Evolutionary conservation across 1,284 basidiomycete species (phyloP).

Genomic region (Exsudoporus floridanus): DNA sequence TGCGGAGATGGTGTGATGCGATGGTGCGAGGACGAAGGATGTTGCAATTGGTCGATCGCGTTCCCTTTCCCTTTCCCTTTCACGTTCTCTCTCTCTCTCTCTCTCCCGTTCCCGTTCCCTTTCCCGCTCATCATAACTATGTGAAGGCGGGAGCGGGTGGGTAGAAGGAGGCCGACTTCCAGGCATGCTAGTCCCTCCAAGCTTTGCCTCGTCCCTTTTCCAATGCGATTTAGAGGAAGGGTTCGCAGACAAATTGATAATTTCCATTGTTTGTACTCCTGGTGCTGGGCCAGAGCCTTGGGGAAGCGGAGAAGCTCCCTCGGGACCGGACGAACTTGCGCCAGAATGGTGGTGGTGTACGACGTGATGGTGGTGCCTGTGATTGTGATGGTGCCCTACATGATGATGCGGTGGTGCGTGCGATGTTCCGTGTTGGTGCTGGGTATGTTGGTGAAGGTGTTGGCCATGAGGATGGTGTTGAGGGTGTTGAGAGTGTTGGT

Average conservation of each 20-base stretch:
- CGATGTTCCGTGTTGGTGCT: conserved; percentile 37
- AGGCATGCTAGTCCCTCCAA: conserved; percentile 29
- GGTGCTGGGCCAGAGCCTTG: conserved; percentile 26
- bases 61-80: conserved; percentile 26
- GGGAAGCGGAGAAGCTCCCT: conserved; percentile 20
- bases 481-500: conserved; percentile 31
- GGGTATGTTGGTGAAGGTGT: conserved; percentile 29
- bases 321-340: conserved; percentile 16
- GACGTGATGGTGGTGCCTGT: conserved; percentile 46
- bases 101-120: conserved; percentile 25
- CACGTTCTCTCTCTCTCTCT: conserved; percentile 9
- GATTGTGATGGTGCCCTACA: conserved; percentile 39
- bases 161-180: conserved; percentile 33
- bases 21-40: conserved; percentile 36
- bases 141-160: conserved; percentile 27
- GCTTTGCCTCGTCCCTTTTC: conserved; percentile 31
- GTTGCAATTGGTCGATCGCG: conserved; percentile 34
- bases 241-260: conserved; percentile 32
- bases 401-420: conserved; percentile 35
- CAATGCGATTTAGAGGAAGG: conserved; percentile 30
- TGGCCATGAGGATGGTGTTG: conserved; percentile 31
- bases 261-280: conserved; percentile 34
- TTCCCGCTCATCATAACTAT: conserved; percentile 29
- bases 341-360: conserved; percentile 43
- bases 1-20: conserved; percentile 28